Evolutionary conservation across 2,329 filamentous ascomycete genomes (phyloP), one percentile per base, ranked within the genome.

Genomic region (Neonectria magnoliae): DNA sequence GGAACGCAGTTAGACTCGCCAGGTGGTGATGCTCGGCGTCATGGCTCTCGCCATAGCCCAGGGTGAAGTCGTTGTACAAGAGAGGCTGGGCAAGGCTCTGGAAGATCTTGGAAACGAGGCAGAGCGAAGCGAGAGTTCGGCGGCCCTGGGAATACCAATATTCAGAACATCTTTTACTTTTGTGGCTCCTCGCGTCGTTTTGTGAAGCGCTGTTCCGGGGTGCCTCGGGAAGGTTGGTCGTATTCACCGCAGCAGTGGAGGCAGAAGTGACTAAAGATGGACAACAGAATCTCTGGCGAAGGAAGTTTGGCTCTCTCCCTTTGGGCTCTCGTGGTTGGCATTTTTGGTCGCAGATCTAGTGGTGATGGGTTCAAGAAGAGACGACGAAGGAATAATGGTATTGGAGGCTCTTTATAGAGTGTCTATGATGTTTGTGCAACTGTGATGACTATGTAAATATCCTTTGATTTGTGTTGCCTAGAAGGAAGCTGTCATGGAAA

Each of bases 191-290:
- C 20, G 57, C 14, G 52, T 29, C 25, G 41, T 18, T 29, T 50
- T 18, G 27, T 25, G 18, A 18, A 31, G 41, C 29, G 48, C 14
- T 53, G 13, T 38, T 22, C 36, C n/a, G 4, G 25, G 11, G 29
- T 45, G 6, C 9, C 56, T 10, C 33, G 25, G 7, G 53, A 25
- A 22, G 64, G 64, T 9, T 66, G 64, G 5, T 45, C 29, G 41
- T 51, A 58, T 5, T 54, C 57, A 3, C 54, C 47, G 8, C 47
- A 47, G 44, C 65, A 70, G 51, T 71, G 69, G 9, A 63, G 20
- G 45, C 61, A 69, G n/a, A 68, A 66, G 25, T 64, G 57, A 2
- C 54, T 54, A 42, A 71, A 64, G 20, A 71, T 62, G 11, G 61
- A 44, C 16, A 52, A 14, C 7, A 71, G 33, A 8, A 70, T n/a